A percentile compares a stretch with the other conserved stretches of the same genome.
Conservation (phyloP, 352 stramenopile species). For the Globisporangium mamillatum region DNA sequence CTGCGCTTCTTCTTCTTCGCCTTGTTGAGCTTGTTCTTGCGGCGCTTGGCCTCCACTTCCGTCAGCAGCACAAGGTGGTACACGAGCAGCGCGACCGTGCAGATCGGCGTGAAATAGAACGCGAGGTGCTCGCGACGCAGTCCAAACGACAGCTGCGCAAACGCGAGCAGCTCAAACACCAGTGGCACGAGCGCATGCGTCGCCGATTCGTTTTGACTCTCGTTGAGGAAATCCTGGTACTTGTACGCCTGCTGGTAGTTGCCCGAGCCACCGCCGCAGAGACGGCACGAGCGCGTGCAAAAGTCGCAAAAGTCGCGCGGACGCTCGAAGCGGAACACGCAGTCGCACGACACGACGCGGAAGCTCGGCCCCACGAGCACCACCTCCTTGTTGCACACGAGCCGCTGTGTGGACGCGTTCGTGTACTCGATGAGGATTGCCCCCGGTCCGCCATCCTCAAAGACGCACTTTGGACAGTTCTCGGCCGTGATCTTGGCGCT, state of each 20-base stretch:
- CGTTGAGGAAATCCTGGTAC: slow-evolving; percentile 70
- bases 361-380: slow-evolving; percentile 75
- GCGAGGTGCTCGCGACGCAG: slow-evolving; percentile 49
- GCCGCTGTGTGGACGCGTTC: slow-evolving; percentile 40
- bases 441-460: slow-evolving; percentile 72
- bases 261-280: slow-evolving; percentile 74
- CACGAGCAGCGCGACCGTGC: slow-evolving; percentile 40
- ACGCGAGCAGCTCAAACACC: slow-evolving; percentile 42
- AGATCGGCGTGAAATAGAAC: slow-evolving; percentile 46
- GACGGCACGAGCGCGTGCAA: slow-evolving; percentile 63
- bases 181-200: slow-evolving; percentile 60
- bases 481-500: slow-evolving; percentile 57
- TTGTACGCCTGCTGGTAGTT: slow-evolving; percentile 73
- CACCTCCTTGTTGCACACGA: slow-evolving; percentile 40
- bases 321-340: slow-evolving; percentile 66
- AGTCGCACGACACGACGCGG: slow-evolving; percentile 83
- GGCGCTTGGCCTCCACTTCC: slow-evolving; percentile 47
- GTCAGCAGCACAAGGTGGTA: slow-evolving; percentile 55
- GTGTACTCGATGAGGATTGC: slow-evolving; percentile 71
- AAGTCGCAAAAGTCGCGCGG: slow-evolving; percentile 72
- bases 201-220: slow-evolving; percentile 51
- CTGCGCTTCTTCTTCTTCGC: slow-evolving; percentile 66
- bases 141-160: slow-evolving; percentile 40
- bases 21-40: slow-evolving; percentile 55
- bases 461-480: slow-evolving; percentile 79